Conservation (phyloP, 2,329 filamentous ascomycete species). For the Blastomyces gilchristii region DNA sequence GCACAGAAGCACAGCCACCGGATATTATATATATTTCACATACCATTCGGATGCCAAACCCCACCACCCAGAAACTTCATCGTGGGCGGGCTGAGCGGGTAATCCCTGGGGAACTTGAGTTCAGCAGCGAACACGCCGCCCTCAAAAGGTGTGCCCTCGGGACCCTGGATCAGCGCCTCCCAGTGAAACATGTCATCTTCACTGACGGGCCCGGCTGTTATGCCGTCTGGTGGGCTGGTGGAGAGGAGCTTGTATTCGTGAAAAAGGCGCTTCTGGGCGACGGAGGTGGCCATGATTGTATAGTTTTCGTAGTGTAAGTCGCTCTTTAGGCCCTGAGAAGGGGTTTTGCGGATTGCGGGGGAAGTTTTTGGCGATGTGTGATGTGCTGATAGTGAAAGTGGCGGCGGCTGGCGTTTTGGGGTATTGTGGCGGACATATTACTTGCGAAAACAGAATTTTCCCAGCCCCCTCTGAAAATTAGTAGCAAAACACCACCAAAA, state of each 20-base stretch:
- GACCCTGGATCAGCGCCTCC: slow-evolving; percentile 93
- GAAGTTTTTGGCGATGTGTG: not conserved
- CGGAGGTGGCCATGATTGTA: slow-evolving; percentile 37
- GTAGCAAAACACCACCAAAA: no score
- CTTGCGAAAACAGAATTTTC: no score
- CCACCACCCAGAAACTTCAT: slow-evolving; percentile 87
- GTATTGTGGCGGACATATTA: no score
- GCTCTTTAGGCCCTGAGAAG: not conserved
- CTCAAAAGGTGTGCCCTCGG: slow-evolving; percentile 91
- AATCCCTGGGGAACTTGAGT: slow-evolving; percentile 89
- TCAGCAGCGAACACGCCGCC: slow-evolving; percentile 92
- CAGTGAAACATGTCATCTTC: slow-evolving; percentile 94
- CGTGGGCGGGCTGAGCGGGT: slow-evolving; percentile 87
- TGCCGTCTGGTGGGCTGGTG: slow-evolving; percentile 92
- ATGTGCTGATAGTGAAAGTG: not conserved
- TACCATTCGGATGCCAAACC: slow-evolving; percentile 95
- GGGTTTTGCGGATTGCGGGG: not conserved
- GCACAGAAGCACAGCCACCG: not conserved
- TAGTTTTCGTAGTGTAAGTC: not conserved
- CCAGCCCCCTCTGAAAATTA: no score
- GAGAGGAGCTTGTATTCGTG: slow-evolving; percentile 93
- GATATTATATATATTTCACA: slow-evolving; percentile 16
- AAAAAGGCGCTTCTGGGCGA: slow-evolving; percentile 68
- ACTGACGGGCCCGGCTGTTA: slow-evolving; percentile 82
- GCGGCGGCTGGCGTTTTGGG: slow-evolving; percentile 8